These are phyloP conservation scores for Oryza officinalis DNA, from an alignment of 176 grass and related monocot species.

Conservation along the genomic window DNA sequence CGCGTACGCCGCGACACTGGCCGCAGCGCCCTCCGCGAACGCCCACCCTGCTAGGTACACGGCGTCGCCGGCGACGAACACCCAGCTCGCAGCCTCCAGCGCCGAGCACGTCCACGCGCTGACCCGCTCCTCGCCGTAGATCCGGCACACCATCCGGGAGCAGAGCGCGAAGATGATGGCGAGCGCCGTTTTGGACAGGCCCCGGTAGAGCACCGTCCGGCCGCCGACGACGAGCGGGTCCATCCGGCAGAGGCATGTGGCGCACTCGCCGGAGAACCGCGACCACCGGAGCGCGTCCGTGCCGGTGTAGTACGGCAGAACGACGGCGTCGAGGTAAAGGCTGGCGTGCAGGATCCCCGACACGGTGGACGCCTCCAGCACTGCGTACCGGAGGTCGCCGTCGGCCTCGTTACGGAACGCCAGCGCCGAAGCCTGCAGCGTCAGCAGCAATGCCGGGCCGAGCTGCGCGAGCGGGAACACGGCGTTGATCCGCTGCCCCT, in stretches of 20 bases:
- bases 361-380: conserved; percentile 74
- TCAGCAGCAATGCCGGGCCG: conserved; percentile 62
- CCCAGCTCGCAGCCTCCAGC: conserved; percentile 58
- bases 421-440: conserved; percentile 65
- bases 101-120: conserved; percentile 40
- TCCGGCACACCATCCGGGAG: conserved; percentile 68
- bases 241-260: conserved; percentile 66
- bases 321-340: conserved; percentile 51
- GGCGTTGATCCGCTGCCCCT: conserved; percentile 67
- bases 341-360: conserved; percentile 77
- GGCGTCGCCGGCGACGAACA: conserved; percentile 51
- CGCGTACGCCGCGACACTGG: conserved; percentile 23
- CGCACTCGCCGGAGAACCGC: conserved; percentile 58
- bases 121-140: conserved; percentile 59
- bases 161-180: conserved; percentile 59
- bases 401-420: conserved; percentile 67
- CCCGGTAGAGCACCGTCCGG: conserved; percentile 38
- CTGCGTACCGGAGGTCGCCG: conserved; percentile 56
- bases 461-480: conserved; percentile 54
- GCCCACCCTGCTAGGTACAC: conserved; percentile 41
- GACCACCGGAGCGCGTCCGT: conserved; percentile 55
- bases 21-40: conserved; percentile 11
- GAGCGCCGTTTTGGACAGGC: conserved; percentile 64
- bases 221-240: conserved; percentile 58
- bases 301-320: conserved; percentile 72